phyloP scores from a whole-genome alignment of 2,329 filamentous ascomycete genomes.

The Microdochium trichocladiopsis region DNA sequence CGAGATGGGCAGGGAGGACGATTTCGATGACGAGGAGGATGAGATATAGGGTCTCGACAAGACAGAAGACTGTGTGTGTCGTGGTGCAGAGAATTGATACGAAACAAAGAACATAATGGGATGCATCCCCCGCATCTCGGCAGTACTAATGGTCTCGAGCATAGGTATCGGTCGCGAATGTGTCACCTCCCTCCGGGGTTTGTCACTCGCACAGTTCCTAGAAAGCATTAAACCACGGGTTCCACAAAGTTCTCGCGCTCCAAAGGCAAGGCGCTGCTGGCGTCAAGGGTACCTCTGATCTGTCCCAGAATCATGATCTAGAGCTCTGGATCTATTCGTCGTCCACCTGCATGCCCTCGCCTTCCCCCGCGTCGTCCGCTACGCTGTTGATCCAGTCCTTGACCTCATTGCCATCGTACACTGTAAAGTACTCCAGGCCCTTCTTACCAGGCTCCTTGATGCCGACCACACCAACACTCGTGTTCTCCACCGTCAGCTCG shows the following conservation, averaged over 20 bases:
- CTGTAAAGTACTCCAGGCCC: conserved; percentile 72
- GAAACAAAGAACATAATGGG: too few relatives aligned
- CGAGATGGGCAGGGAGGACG: conserved; percentile 93
- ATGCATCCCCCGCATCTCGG: too few relatives aligned
- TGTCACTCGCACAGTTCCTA: too few relatives aligned
- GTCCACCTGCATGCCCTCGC: conserved; percentile 38
- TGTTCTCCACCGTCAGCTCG: conserved; percentile 95
- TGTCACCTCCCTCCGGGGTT: too few relatives aligned
- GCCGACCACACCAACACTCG: conserved; percentile 81
- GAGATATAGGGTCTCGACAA: conserved; percentile 18
- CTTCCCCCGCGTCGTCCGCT: conserved; percentile 41
- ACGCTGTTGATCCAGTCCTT: conserved; percentile 77
- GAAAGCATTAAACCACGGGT: too few relatives aligned
- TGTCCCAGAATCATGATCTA: conserved; percentile 7
- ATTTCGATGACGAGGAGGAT: conserved; percentile 81
- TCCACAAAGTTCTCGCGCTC: too few relatives aligned
- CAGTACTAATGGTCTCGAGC: too few relatives aligned
- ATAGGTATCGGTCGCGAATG: too few relatives aligned
- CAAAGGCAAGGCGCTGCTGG: not conserved
- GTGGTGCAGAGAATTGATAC: too few relatives aligned
- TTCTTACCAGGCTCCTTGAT: conserved; percentile 44
- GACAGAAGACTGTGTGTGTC: too few relatives aligned
- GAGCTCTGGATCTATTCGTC: conserved; percentile 12
- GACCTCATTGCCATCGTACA: conserved; percentile 85
- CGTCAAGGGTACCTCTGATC: conserved; percentile 3